phyloP scores from a whole-genome alignment of 2,329 filamentous ascomycete species.

The Diaporthe caulivora region DNA sequence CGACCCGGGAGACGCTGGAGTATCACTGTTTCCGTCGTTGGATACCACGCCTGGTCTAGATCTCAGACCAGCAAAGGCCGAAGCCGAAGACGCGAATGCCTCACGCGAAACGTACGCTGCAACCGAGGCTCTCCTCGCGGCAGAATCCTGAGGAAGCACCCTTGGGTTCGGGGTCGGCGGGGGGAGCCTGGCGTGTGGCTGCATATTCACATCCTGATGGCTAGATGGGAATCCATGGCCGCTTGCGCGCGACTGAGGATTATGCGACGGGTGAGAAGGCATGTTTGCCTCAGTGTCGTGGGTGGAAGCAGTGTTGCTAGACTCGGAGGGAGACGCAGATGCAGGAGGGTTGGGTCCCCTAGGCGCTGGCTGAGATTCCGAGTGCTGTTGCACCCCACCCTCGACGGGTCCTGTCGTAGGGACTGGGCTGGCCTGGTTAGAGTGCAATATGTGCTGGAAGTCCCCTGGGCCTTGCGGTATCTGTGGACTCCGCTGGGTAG shows the following conservation, averaged over 20 bases:
- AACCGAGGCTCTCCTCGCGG: slow-evolving; percentile 4
- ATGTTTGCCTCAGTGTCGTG: slow-evolving; percentile 19
- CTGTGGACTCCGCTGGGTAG: slow-evolving; percentile 14
- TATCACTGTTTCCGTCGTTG: slow-evolving; percentile 12
- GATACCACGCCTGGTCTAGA: slow-evolving; percentile 26
- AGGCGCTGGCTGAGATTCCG: background rate
- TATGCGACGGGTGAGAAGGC: slow-evolving; percentile 1
- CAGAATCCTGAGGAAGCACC: background rate
- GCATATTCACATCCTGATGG: slow-evolving; percentile 18
- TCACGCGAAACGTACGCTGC: slow-evolving; percentile 3
- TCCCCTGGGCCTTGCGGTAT: slow-evolving; percentile 29
- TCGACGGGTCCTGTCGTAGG: background rate
- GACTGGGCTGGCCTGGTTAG: slow-evolving; percentile 15
- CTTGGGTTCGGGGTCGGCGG: background rate
- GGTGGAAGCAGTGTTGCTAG: background rate
- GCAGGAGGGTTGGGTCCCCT: background rate
- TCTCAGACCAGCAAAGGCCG: slow-evolving; percentile 29
- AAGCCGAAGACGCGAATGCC: background rate
- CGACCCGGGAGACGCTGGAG: slow-evolving; percentile 14
- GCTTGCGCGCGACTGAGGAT: background rate
- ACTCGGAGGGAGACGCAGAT: background rate
- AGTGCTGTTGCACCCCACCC: background rate
- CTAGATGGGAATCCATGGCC: background rate
- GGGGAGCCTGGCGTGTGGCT: slow-evolving; percentile 20
- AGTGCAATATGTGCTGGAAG: slow-evolving; percentile 32